phyloP scores from a whole-genome alignment of 495 filamentous ascomycete species.

The Friedmanniomyces simplex region DNA sequence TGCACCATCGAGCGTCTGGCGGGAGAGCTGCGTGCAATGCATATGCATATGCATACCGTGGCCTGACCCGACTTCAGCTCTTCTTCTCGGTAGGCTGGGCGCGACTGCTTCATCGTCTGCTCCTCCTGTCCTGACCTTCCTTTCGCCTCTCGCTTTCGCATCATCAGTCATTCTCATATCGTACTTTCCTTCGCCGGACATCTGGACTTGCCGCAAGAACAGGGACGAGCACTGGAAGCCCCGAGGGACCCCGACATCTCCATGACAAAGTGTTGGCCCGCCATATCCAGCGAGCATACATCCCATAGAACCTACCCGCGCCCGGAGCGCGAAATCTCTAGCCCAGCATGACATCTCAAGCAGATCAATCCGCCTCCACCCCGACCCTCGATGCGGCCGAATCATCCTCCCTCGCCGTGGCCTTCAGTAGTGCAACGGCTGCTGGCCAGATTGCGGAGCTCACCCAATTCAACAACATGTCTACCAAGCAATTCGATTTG shows the following conservation, averaged over 20 bases:
- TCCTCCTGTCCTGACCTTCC: no score
- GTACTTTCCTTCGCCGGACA: no score
- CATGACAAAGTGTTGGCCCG: not conserved
- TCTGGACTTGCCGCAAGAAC: no score
- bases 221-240: no score
- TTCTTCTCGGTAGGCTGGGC: no score
- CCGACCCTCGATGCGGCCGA: not conserved
- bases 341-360: not conserved
- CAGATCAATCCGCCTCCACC: not conserved
- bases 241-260: not conserved
- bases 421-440: conserved; percentile 1
- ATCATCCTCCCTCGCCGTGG: not conserved
- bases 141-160: no score
- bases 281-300: not conserved
- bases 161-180: no score
- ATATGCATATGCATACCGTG: no score
- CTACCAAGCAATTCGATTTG: conserved; percentile 4
- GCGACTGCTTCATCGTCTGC: no score
- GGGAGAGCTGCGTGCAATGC: no score
- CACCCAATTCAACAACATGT: conserved; percentile 9
- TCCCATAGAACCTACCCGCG: not conserved
- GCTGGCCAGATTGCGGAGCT: not conserved
- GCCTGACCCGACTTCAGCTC: no score
- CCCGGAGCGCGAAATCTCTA: not conserved
- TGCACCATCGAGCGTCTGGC: no score